phyloP scores from a whole-genome alignment of 495 filamentous ascomycete species.

The Penicillium cataractarum region DNA sequence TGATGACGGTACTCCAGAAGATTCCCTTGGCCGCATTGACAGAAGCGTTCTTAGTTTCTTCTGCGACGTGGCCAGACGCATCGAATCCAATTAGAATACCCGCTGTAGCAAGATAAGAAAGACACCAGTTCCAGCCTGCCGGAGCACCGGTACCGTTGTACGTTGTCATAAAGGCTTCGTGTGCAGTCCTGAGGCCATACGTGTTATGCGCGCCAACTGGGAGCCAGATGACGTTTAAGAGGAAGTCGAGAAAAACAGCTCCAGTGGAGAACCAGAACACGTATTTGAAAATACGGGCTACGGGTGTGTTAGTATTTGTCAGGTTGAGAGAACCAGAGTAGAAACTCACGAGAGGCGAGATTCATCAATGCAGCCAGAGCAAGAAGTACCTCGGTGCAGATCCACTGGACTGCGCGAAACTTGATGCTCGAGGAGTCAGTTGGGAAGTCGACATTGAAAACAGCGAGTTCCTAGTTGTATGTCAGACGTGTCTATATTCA shows the following conservation, averaged over 20 bases:
- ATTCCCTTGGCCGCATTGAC: conserved; percentile 58
- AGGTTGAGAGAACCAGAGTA: too few relatives aligned
- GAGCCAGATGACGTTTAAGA: conserved; percentile 60
- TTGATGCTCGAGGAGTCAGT: conserved; percentile 49
- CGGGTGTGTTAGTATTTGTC: conserved; percentile 18
- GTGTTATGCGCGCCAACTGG: conserved; percentile 56
- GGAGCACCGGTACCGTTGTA: conserved; percentile 61
- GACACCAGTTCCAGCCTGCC: conserved; percentile 61
- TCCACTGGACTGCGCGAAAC: conserved; percentile 60
- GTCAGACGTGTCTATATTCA: too few relatives aligned
- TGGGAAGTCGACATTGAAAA: conserved; percentile 55
- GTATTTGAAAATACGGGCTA: conserved; percentile 46
- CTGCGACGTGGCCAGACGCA: conserved; percentile 58
- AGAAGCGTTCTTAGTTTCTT: conserved; percentile 61
- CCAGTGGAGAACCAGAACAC: conserved; percentile 53
- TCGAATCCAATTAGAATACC: conserved; percentile 62
- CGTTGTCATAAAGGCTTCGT: conserved; percentile 60
- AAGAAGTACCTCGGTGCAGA: conserved; percentile 52
- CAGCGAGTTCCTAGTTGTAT: conserved; percentile 52
- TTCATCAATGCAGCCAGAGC: conserved; percentile 50
- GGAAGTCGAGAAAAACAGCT: conserved; percentile 57
- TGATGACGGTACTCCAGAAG: conserved; percentile 57
- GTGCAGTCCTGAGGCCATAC: conserved; percentile 56
- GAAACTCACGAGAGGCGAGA: conserved; percentile 43
- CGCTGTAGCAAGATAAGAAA: conserved; percentile 59